Base-by-base conservation (phyloP, 148 eudicot genomes). In the Nyssa sinensis region DNA sequence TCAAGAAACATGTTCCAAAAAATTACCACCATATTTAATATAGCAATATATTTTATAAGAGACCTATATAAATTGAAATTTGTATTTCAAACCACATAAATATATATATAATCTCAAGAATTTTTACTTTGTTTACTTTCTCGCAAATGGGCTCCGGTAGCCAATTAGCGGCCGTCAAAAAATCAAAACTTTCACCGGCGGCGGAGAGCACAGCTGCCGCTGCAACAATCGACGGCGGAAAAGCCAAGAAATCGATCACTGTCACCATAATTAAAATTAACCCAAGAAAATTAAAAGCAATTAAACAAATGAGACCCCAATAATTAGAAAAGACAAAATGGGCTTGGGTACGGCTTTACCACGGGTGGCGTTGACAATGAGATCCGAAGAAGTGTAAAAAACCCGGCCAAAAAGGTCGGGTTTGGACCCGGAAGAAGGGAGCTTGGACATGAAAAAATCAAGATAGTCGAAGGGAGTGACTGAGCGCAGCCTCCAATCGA, bases 381-480 rank as follows among this genome's bases (percentile, higher is more conserved):
- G 77, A 67, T 71, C 62, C 4, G 83, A 77, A 14, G 79, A 74
- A 60, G 59, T 2, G 30, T 74, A 60, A 7, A 49, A 24, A 21
- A 75, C 1, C 6, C 12, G 1, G 24, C 35, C 14, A 1, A 64
- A 16, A 0, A 23, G 4, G 30, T 44, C 65, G 31, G 71, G 51
- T 1, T 78, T 14, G 34, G 68, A 21, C 17, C 11, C 21, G 1
- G 60, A 58, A 27, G 58, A 13, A 13, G 76, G 32, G 60, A 83
- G 68, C 74, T 62, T 74, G 76, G 81, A 74, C 30, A 77, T 34
- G 78, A 80, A 83, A 62, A 77, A 74, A 64, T 77, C 31, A 41
- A 83, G 73, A 61, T 37, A 83, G 34, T 83, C 83, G 16, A 80
- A 83, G 0, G 86, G 86, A 9, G 86, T 83, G 16, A 80, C 75